Evolutionary conservation across 805 yeast genomes (phyloP), one percentile per base, ranked within the genome.

Genomic region (Isabelozyma heimii): DNA sequence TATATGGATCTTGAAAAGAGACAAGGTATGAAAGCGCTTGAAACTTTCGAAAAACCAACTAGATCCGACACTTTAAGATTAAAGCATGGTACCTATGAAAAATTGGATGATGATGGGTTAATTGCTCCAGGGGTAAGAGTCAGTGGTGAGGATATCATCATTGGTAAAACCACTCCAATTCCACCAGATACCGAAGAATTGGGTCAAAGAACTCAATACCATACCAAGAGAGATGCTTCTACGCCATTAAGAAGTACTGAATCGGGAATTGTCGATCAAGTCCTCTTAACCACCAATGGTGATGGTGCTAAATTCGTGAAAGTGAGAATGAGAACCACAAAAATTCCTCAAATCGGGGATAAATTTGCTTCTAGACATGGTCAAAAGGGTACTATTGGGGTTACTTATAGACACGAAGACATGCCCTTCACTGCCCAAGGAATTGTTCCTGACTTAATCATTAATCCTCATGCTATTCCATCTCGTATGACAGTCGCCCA

Each of bases 401-500:
- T 94, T 54, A 94, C 99, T 0, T 94, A 92, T 67, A 83, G 97
- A 68, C 94, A 92, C 68, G 99, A 94, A 71, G 99, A 94, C 68
- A 92, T 94, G 98, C 99, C 99, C 27, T 94, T 94, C 69, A 85
- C 96, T 8, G 79, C 89, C 2, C 95, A 92, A 69, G 99, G 99
- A 69, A 72, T 92, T 66, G 97, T 92, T 37, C 99, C 99, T 7
- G 99, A 94, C 74, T 79, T 94, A 65, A 90, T 94, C 62, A 94
- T 94, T 67, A 94, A 94, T 70, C 99, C 99, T 2, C 99, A 94
- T 73, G 99, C 98, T 66, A 94, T 94, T 81, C 99, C 99, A 59
- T 94, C 99, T 50, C 97, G 99, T 82, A 94, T 94, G 99, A 94
- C 99, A 39, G 99, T 94, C 52, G 99, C 99, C 44, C 98, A 94